These are phyloP conservation scores for Emergomyces orientalis DNA, from an alignment of 2,329 filamentous ascomycete genomes.

Conservation along the genomic window DNA sequence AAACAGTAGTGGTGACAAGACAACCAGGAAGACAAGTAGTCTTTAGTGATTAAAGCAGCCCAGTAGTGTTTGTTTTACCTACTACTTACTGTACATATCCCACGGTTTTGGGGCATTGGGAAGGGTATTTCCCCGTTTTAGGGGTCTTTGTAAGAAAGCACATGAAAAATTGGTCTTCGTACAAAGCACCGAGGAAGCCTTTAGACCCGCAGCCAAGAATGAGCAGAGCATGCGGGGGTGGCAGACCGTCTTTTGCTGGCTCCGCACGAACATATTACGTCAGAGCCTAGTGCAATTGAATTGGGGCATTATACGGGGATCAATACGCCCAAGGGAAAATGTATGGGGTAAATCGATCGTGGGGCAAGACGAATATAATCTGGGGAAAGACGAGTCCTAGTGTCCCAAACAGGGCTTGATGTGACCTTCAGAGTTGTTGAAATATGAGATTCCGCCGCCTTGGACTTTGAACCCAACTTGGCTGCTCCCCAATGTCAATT, in stretches of 20 bases:
- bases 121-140: not conserved
- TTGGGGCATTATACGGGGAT: not conserved
- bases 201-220: not conserved
- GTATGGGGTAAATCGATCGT: conserved; percentile 3
- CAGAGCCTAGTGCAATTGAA: not conserved
- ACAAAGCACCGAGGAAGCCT: not conserved
- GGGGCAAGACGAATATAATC: not conserved
- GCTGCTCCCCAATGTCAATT: not conserved
- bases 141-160: not conserved
- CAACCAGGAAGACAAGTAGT: not conserved
- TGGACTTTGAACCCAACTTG: not conserved
- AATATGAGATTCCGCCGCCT: not conserved
- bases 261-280: not conserved
- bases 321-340: not conserved
- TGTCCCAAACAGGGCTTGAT: not conserved
- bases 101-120: too few relatives aligned
- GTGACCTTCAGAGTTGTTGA: not conserved
- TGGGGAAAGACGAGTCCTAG: not conserved
- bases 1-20: not conserved
- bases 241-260: not conserved
- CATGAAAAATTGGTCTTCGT: not conserved
- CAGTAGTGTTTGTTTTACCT: not conserved
- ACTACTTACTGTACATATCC: too few relatives aligned
- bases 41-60: not conserved
- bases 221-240: not conserved